These are phyloP conservation scores for Chrysanthemum seticuspe DNA, from an alignment of 129 eudicot genomes.

Conservation along the genomic window DNA sequence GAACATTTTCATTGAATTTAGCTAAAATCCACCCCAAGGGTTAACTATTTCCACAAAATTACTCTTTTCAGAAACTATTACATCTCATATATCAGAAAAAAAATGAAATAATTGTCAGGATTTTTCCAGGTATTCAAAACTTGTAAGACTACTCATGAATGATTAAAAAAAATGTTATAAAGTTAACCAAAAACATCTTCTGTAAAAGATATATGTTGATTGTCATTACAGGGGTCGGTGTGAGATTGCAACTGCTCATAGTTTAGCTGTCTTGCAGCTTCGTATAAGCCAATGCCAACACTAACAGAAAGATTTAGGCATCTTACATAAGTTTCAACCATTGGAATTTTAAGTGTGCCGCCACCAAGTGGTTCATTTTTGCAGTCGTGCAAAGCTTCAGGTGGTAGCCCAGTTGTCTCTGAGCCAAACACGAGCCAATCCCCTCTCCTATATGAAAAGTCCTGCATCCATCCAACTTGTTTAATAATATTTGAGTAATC, in stretches of 20 bases:
- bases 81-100: not conserved
- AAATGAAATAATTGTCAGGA: not conserved
- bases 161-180: slow-evolving; percentile 3
- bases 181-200: slow-evolving; percentile 83
- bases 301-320: slow-evolving; percentile 93
- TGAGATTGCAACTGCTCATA: slow-evolving; percentile 70
- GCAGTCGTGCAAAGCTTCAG: slow-evolving; percentile 83
- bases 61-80: not conserved
- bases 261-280: slow-evolving; percentile 88
- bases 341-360: slow-evolving; percentile 76
- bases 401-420: slow-evolving; percentile 85
- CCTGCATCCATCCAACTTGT: slow-evolving; percentile 41
- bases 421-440: slow-evolving; percentile 99
- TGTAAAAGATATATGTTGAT: slow-evolving; percentile 36
- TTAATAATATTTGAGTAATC: not conserved
- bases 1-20: too few species aligned
- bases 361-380: slow-evolving; percentile 64
- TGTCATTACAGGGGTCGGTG: slow-evolving; percentile 36
- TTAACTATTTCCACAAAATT: too few species aligned
- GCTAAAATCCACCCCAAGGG: too few species aligned
- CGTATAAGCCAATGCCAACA: slow-evolving; percentile 92
- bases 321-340: slow-evolving; percentile 95
- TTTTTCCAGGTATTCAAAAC: not conserved
- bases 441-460: slow-evolving; percentile 70
- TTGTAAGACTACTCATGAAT: not conserved